Evolutionary conservation across 2,329 filamentous ascomycete species (phyloP), one percentile per base, ranked within the genome.

Genomic region (Colletotrichum tanaceti): DNA sequence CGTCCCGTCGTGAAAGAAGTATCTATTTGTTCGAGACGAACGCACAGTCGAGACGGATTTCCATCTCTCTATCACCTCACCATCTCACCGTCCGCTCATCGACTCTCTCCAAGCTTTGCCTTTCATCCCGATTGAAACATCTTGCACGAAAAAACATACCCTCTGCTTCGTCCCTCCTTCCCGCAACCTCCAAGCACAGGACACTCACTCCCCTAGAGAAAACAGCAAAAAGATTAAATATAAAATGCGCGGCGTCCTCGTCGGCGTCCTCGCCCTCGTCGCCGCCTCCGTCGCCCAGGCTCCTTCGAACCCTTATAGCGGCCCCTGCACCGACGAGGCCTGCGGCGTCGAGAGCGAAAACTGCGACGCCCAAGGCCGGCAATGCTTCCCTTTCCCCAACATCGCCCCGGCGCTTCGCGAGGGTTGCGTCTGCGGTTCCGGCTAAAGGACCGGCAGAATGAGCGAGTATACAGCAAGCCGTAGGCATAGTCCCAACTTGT

Each of bases 301-400:
- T 20, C 49, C 64, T 2, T 5, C 44, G 4, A 52, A 38, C 7
- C 61, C 57, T 4, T 69, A 39, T 44, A 69, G 62, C 18, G 66
- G 66, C 6, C 62, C 66, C 20, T 69, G 66, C 50, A 57, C 16
- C 28, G 62, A 69, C 39, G 28, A 13, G 50, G 64, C 64, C 66
- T 69, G 66, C 43, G 66, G 66, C 43, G 28, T 28, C n/a, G 32
- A 43, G 32, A 57, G 66, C 22, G 55, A 65, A 20, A 53, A 69
- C 50, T 69, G 66, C 55, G 50, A 69, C 20, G 50, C 22, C 20
- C 54, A 69, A n/a, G 66, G 66, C 18, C 66, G 55, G 22, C 62
- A 69, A 14, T 69, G 66, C 55, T 69, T 65, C 20, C 66, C 66
- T 10, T 69, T 69, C 14, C 66, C 66, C 66, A 65, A 66, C 38